Base-by-base conservation (phyloP, 495 filamentous ascomycete species). In the Tetracladium setigerum region DNA sequence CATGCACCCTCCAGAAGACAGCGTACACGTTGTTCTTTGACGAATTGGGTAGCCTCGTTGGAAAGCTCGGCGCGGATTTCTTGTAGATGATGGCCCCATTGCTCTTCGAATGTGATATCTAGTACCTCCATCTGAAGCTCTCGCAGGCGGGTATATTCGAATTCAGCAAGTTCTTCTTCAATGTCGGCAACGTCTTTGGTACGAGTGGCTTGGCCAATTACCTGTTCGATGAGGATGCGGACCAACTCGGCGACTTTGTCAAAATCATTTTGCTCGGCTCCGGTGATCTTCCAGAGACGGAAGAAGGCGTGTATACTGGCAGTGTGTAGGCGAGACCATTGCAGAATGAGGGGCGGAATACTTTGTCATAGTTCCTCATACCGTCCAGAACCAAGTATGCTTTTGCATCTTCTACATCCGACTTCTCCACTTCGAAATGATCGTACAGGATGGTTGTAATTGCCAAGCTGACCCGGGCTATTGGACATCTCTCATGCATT, bases 241-340 rank as follows among this genome's bases (percentile, higher is more conserved):
- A 95, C 79, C 27, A 97, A 73, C 54, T 97, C 92, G 17, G 85
- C 82, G 9, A 96, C 81, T 65, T 96, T 97, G 43, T 85, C 82
- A 52, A 96, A 94, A 65, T 99, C 92, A 41, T 89, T 82, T 18
- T 73, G 63, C 49, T 87, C 80, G 0, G 92, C 94, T 4, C 83
- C 82, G 1, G 90, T 91, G 0, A 82, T 76, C 61, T 89, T 94
- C 92, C 92, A 99, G 50, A 99, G 61, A 17, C 91, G 79, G 60
- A 96, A 84, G 53, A 95, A 95, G 11, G 87, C 81, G 54, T 91
- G 84, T n/a, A 97, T 60, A 4, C 85, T 86, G 2, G 86, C 84
- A 2, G 84, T 85, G 62, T 99, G 92, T n/a, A 99, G 64, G n/a
- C 88, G 72, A 4, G 87, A 89, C 92, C 92, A 99, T 52, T 97